phyloP scores from a whole-genome alignment of 202 grass and related monocot species.

The Schoenoplectus tabernaemontani region DNA sequence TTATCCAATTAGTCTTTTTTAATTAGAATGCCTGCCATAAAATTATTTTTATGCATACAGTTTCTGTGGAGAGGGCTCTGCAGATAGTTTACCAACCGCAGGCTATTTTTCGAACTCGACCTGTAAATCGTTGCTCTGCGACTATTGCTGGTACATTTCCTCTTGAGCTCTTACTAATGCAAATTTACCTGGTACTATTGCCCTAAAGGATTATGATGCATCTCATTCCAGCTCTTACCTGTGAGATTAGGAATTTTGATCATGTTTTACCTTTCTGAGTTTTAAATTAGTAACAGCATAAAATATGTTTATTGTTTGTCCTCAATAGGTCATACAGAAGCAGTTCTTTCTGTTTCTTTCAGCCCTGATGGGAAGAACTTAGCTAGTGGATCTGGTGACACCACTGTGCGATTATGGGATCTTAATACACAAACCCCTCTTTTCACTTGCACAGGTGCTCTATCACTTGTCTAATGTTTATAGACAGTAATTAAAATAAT shows the following conservation, averaged over 20 bases:
- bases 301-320: background rate
- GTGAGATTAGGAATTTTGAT: background rate
- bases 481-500: background rate
- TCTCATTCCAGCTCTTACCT: background rate
- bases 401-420: constrained; percentile 88
- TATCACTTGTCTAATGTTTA: constrained; percentile 1
- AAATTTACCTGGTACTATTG: background rate
- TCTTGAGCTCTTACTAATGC: background rate
- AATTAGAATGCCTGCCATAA: constrained; percentile 11
- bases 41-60: constrained; percentile 28
- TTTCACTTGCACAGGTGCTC: constrained; percentile 78
- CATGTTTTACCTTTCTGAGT: background rate
- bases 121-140: constrained; percentile 78
- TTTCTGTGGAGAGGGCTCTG: constrained; percentile 75
- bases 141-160: constrained; percentile 66
- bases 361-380: constrained; percentile 71
- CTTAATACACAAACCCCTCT: constrained; percentile 81
- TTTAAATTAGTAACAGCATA: background rate
- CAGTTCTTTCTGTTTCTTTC: constrained; percentile 84
- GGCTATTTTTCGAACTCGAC: constrained; percentile 76
- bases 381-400: constrained; percentile 92
- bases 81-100: constrained; percentile 81
- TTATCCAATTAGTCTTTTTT: background rate
- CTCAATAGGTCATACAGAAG: constrained; percentile 69
- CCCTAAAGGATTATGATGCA: background rate